These are phyloP conservation scores for Solanum chaucha DNA, from an alignment of 257 asterid genomes.

Conservation along the genomic window DNA sequence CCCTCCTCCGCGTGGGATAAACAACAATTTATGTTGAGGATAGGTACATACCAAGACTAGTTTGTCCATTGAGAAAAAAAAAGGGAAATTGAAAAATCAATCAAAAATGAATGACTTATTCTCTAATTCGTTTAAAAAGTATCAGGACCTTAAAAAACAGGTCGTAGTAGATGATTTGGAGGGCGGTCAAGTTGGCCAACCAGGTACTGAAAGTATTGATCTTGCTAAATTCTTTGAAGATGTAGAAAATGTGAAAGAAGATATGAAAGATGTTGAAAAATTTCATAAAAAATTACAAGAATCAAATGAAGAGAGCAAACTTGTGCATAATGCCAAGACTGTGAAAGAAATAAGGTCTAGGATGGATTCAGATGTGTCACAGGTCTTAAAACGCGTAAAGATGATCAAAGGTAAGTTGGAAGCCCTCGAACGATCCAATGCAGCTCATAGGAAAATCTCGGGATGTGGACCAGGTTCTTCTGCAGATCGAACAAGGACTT, in stretches of 20 bases:
- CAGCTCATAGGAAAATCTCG: conserved; percentile 16
- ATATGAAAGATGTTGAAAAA: conserved; percentile 23
- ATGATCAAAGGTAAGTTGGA: conserved; percentile 31
- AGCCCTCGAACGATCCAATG: conserved; percentile 29
- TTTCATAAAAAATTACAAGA: conserved; percentile 21
- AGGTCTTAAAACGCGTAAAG: conserved; percentile 26
- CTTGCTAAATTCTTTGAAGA: conserved; percentile 29
- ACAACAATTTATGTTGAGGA: not conserved
- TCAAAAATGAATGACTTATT: conserved; percentile 34
- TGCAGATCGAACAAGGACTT: conserved; percentile 32
- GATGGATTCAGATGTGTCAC: conserved; percentile 27
- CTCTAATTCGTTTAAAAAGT: conserved; percentile 24
- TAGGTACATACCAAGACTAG: not conserved
- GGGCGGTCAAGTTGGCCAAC: not conserved
- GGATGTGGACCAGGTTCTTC: conserved; percentile 43
- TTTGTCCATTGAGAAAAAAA: not conserved
- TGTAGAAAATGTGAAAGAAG: conserved; percentile 35
- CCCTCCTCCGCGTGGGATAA: not conserved
- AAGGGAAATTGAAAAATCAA: not conserved
- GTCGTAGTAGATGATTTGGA: conserved; percentile 27
- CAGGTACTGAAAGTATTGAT: conserved; percentile 5
- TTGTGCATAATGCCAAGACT: conserved; percentile 31
- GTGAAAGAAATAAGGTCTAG: conserved; percentile 25
- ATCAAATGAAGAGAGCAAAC: conserved; percentile 32
- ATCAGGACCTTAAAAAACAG: conserved; percentile 31